Evolutionary conservation across 179 eudicot species (phyloP).

Genomic region (Silene vulgaris): DNA sequence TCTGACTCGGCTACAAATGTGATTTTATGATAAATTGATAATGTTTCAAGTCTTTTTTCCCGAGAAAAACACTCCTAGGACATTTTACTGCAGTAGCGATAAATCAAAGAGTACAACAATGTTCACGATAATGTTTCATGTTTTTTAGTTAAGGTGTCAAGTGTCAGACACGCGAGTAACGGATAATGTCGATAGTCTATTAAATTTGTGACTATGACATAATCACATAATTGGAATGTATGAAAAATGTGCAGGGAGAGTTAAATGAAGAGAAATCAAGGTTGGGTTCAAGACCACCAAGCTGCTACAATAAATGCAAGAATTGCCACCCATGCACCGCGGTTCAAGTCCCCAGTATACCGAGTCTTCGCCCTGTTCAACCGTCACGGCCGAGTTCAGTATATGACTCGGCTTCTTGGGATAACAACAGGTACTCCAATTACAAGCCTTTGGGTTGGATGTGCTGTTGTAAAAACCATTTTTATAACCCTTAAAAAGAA

Average conservation of each 20-base stretch:
- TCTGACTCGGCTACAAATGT: no score
- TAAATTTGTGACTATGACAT: no score
- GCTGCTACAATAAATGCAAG: conserved; percentile 93
- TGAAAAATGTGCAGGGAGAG: conserved; percentile 36
- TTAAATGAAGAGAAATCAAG: conserved; percentile 63
- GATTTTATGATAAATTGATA: no score
- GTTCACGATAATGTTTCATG: no score
- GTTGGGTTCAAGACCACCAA: conserved; percentile 91
- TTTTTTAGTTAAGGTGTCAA: no score
- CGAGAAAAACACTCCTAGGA: no score
- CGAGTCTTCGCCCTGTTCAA: conserved; percentile 32
- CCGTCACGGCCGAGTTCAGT: conserved; percentile 14
- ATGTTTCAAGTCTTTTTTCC: no score
- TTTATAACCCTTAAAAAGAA: conserved; percentile 52
- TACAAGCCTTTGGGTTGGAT: conserved; percentile 96
- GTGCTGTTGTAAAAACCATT: conserved; percentile 60
- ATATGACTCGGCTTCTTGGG: conserved; percentile 27
- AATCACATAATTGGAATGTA: not conserved
- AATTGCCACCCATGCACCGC: conserved; percentile 89
- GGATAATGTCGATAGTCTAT: no score
- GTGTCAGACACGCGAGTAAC: no score
- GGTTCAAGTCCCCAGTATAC: conserved; percentile 63
- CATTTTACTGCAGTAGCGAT: no score
- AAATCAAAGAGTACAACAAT: no score
- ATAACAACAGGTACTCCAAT: conserved; percentile 57